phyloP scores from a whole-genome alignment of 2,329 filamentous ascomycete species.

The Botrytis porri region DNA sequence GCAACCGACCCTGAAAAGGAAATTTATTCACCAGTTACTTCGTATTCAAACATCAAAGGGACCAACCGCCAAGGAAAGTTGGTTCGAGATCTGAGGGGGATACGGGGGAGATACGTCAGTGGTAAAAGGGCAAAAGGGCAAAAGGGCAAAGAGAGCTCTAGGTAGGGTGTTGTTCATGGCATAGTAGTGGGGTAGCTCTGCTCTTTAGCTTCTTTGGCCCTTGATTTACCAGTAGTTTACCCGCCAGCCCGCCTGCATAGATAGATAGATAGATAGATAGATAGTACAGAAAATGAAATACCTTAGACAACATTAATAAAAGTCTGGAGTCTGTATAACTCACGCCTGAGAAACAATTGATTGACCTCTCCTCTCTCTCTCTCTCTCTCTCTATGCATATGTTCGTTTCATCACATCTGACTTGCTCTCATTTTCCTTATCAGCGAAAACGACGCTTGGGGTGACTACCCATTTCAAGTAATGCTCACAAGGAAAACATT shows the following conservation, averaged over 20 bases:
- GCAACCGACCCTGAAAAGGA: not conserved
- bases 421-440: not conserved
- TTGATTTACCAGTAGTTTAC: not conserved
- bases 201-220: not conserved
- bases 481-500: not conserved
- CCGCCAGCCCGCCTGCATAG: not conserved
- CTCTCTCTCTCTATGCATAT: not conserved
- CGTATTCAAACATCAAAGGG: not conserved
- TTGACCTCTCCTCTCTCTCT: not conserved
- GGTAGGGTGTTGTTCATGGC: not conserved
- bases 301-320: not conserved
- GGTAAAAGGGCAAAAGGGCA: not conserved
- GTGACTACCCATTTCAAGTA: not conserved
- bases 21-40: not conserved
- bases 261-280: no score
- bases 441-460: not conserved
- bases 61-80: slow-evolving; percentile 10
- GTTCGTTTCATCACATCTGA: not conserved
- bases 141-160: not conserved
- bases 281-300: no score
- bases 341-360: not conserved
- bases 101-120: slow-evolving; percentile 6
- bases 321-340: not conserved
- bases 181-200: not conserved
- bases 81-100: not conserved